Evolutionary conservation across 345 rosid genomes (phyloP).

Genomic region (Salix dunnii): DNA sequence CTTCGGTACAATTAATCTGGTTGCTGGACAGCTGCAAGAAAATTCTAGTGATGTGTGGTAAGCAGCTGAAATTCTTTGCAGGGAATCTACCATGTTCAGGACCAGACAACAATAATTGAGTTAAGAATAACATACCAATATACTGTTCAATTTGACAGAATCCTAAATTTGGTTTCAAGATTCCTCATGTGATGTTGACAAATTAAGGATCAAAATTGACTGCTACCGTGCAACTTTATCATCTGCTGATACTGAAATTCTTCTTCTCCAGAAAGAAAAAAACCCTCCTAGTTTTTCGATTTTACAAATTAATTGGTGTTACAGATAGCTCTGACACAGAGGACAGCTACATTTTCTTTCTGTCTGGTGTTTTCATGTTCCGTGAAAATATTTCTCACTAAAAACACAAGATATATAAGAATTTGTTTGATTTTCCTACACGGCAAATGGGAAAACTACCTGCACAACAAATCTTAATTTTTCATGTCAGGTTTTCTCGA

Average conservation of each 20-base stretch:
- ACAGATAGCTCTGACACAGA: background rate
- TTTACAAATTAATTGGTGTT: background rate
- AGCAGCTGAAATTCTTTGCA: background rate
- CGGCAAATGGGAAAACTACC: background rate
- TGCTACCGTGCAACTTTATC: background rate
- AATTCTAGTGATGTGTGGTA: background rate
- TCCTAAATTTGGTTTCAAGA: background rate
- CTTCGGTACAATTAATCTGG: background rate
- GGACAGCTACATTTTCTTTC: background rate
- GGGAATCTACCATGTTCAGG: background rate
- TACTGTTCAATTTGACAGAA: background rate
- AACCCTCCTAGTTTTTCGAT: background rate
- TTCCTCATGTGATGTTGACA: conserved; percentile 1
- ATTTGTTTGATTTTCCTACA: background rate
- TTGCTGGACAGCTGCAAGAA: background rate
- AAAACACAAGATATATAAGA: background rate
- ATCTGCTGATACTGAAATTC: background rate
- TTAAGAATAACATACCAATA: background rate
- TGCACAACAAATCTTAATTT: background rate
- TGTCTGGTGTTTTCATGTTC: background rate
- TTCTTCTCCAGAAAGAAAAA: background rate
- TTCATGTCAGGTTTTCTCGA: background rate
- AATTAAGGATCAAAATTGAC: background rate
- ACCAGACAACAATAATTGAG: background rate
- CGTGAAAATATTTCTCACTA: background rate